These are phyloP conservation scores for Torrubiellomyces zombiae DNA, from an alignment of 2,329 filamentous ascomycete species.

Conservation along the genomic window DNA sequence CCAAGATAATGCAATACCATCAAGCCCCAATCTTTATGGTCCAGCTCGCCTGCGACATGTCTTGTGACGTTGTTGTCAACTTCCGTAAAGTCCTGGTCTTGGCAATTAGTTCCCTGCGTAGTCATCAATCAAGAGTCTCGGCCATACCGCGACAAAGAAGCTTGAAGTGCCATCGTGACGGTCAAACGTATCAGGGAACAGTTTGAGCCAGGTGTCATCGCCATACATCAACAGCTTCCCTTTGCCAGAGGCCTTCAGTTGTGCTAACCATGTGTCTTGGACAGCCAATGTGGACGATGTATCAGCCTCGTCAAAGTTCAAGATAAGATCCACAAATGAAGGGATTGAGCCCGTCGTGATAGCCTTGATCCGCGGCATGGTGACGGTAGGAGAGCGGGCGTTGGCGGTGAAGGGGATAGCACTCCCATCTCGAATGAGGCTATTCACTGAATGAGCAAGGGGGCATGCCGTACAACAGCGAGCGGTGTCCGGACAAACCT, in stretches of 20 bases:
- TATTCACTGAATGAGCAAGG: no score
- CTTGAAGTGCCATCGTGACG: conserved; percentile 85
- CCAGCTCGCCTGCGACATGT: conserved; percentile 63
- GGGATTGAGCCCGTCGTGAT: conserved; percentile 97
- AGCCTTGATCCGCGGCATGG: conserved; percentile 94
- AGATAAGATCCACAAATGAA: conserved; percentile 88
- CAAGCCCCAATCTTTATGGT: conserved; percentile 69
- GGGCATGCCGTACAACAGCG: no score
- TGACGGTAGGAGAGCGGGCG: conserved; percentile 92
- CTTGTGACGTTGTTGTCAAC: conserved; percentile 96
- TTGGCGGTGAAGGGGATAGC: conserved; percentile 91
- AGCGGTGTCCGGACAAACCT: conserved; percentile 48
- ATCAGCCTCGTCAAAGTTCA: conserved; percentile 92
- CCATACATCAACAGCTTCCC: conserved; percentile 88
- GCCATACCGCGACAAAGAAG: conserved; percentile 87
- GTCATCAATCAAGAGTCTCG: conserved; percentile 3
- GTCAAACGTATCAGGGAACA: conserved; percentile 80
- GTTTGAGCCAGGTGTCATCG: conserved; percentile 94
- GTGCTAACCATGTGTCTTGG: conserved; percentile 92
- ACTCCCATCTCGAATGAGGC: conserved; percentile 65
- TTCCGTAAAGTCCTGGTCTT: conserved; percentile 74
- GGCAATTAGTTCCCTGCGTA: no score
- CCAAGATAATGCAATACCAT: conserved; percentile 94
- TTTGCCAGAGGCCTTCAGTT: conserved; percentile 57
- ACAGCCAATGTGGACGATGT: conserved; percentile 71